Evolutionary conservation across 768 basidiomycete species (phyloP).

Genomic region (Cyathus striatus): DNA sequence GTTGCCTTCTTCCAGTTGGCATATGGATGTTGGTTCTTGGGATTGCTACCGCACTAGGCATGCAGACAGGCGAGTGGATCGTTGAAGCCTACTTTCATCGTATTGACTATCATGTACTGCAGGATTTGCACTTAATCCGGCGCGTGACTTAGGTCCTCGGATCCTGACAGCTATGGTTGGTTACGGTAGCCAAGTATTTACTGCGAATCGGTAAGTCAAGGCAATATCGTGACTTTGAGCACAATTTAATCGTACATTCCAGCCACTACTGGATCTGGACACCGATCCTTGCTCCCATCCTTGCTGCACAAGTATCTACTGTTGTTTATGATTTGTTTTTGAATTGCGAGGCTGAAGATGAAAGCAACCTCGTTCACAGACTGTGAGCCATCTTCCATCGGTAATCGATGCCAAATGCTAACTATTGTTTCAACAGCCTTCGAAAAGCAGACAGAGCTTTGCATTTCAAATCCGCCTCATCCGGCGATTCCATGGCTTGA

Average conservation of each 20-base stretch:
- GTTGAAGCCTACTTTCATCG: no score
- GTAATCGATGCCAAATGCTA: neutral
- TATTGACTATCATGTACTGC: no score
- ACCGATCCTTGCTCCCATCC: slow-evolving; percentile 52
- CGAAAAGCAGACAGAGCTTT: no score
- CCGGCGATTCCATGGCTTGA: neutral
- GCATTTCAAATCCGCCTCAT: neutral
- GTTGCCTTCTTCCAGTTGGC: slow-evolving; percentile 48
- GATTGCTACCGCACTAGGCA: slow-evolving; percentile 53
- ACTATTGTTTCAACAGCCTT: no score
- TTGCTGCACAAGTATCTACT: slow-evolving; percentile 51
- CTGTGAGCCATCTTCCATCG: neutral
- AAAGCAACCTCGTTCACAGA: slow-evolving; percentile 17
- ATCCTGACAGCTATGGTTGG: slow-evolving; percentile 68
- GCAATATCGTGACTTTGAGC: no score
- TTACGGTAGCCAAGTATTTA: slow-evolving; percentile 41
- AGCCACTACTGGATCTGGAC: slow-evolving; percentile 77
- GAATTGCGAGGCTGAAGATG: slow-evolving; percentile 50
- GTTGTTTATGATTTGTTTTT: slow-evolving; percentile 56
- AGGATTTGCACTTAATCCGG: slow-evolving; percentile 65
- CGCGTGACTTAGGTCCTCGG: slow-evolving; percentile 69
- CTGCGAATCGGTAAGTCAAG: slow-evolving; percentile 11
- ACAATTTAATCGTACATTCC: slow-evolving; percentile 8
- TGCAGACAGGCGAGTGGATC: slow-evolving; percentile 49
- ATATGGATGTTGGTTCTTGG: slow-evolving; percentile 56